Percentiles rank a stretch among this genome's conserved stretches.
phyloP scores from a whole-genome alignment of 2,329 filamentous ascomycete genomes.

The Hawksworthiomyces lignivorus region DNA sequence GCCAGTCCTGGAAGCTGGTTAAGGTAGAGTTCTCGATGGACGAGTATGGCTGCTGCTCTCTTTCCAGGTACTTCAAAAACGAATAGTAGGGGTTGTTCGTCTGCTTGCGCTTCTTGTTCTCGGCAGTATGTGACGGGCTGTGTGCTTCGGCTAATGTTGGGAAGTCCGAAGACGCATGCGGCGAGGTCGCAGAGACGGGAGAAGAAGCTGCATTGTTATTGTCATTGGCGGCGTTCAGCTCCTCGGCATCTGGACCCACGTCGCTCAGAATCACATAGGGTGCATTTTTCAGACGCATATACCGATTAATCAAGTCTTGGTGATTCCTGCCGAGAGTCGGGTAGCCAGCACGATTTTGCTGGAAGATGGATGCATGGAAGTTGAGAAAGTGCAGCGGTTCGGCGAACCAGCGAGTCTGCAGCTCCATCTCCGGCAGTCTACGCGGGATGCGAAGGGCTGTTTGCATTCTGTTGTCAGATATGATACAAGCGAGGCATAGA shows the following conservation, averaged over 20 bases:
- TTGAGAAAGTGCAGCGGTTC: slow-evolving; percentile 59
- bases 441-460: slow-evolving; percentile 50
- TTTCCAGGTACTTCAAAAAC: slow-evolving; percentile 79
- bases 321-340: slow-evolving; percentile 55
- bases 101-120: slow-evolving; percentile 38
- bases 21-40: slow-evolving; percentile 44
- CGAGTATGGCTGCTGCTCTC: slow-evolving; percentile 61
- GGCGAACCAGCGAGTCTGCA: slow-evolving; percentile 62
- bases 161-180: slow-evolving; percentile 34
- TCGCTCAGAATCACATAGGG: slow-evolving; percentile 60
- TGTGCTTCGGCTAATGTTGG: slow-evolving; percentile 63
- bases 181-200: neutral
- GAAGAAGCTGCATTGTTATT: slow-evolving; percentile 17
- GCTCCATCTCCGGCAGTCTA: slow-evolving; percentile 48
- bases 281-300: slow-evolving; percentile 55
- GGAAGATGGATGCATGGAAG: slow-evolving; percentile 46
- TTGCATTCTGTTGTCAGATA: slow-evolving; percentile 8
- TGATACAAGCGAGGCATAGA: no score
- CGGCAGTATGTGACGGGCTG: slow-evolving; percentile 26
- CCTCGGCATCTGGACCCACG: slow-evolving; percentile 40
- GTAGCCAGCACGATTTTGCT: slow-evolving; percentile 52
- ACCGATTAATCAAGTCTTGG: slow-evolving; percentile 52
- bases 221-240: slow-evolving; percentile 15
- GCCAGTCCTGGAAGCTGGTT: slow-evolving; percentile 74
- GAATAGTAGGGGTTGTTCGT: slow-evolving; percentile 45